Evolutionary conservation across 1,284 basidiomycete species (phyloP), one percentile per base, ranked within the genome.

Genomic region (Austroboletus niveus): DNA sequence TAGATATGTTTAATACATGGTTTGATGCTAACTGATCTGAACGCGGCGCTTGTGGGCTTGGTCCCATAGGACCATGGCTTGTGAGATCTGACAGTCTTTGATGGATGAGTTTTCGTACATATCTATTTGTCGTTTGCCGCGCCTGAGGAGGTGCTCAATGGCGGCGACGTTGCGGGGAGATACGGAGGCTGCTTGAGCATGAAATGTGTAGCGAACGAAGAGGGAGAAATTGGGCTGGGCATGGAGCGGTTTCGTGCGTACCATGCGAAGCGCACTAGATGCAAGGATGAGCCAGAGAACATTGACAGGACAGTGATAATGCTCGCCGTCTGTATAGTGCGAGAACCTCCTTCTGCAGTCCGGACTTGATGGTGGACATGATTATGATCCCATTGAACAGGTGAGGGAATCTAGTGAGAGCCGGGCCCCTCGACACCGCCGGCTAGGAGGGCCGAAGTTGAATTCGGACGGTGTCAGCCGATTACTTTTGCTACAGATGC

Each of bases 61-160:
- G 15, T 76, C 76, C 89, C 89, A 91, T 46, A 75, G 71, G 42
- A 72, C 60, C 85, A 89, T 89, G 45, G 80, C 79, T 45, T 74
- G 72, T 27, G 84, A 85, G 39, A 90, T 79, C 73, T 78, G 84
- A 62, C 85, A 88, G 62, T 90, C 84, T 57, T 74, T 84, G 49
- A 91, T 85, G 7, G 78, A 76, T 8, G 72, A 62, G 50, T 78
- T 79, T 68, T 89, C 85, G 57, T 83, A 87, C 68, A 77, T 75
- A 59, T 88, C 87, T 41, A 91, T 60, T 59, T 87, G 85, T 52
- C 81, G 75, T 49, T 62, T 69, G 0, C 85, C 86, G 50, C 79
- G 79, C 42, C 89, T 77, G 24, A 92, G 62, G 36, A 90, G 71
- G 66, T 90, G 84, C 60, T 92, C 89, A 41, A 92, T 80, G 10